Evolutionary conservation across 768 basidiomycete genomes (phyloP).

Genomic region (Auriculariales sp.): DNA sequence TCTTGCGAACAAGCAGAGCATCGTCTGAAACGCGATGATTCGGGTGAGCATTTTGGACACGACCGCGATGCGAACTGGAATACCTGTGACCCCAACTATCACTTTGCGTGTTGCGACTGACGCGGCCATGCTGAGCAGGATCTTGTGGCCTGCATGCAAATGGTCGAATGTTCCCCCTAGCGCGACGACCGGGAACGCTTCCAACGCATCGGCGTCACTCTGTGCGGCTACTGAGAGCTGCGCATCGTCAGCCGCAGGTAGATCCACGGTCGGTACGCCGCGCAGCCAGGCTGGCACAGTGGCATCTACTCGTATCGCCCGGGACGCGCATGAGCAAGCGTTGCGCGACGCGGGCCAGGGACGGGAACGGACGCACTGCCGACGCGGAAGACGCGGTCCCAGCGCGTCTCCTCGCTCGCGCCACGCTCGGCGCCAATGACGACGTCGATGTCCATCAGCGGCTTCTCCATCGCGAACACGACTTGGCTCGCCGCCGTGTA

Average conservation of each 20-base stretch:
- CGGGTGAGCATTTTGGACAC: background rate
- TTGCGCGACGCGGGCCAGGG: background rate
- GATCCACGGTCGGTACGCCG: background rate
- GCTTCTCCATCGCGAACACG: conserved; percentile 48
- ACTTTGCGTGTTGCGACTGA: conserved; percentile 69
- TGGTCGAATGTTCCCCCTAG: conserved; percentile 98
- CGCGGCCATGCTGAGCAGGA: conserved; percentile 82
- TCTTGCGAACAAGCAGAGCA: conserved; percentile 53
- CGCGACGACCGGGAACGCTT: conserved; percentile 49
- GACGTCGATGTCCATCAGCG: conserved; percentile 69
- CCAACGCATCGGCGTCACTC: background rate
- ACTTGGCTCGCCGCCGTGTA: conserved; percentile 77
- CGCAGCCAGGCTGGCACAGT: background rate
- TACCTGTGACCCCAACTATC: conserved; percentile 82
- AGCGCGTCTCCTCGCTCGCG: conserved; percentile 15
- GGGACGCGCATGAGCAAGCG: background rate
- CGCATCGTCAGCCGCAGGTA: background rate
- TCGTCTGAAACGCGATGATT: conserved; percentile 48
- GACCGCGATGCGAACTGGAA: conserved; percentile 4
- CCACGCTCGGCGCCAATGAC: conserved; percentile 34
- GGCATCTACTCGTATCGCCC: background rate
- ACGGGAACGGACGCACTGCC: conserved; percentile 24
- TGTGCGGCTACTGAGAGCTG: background rate
- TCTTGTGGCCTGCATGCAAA: conserved; percentile 93
- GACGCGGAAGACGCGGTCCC: conserved; percentile 15